A percentile compares a stretch with the other conserved stretches of the same genome.
Evolutionary conservation across 148 eudicot genomes (phyloP).

Genomic region (Fagopyrum esculentum): DNA sequence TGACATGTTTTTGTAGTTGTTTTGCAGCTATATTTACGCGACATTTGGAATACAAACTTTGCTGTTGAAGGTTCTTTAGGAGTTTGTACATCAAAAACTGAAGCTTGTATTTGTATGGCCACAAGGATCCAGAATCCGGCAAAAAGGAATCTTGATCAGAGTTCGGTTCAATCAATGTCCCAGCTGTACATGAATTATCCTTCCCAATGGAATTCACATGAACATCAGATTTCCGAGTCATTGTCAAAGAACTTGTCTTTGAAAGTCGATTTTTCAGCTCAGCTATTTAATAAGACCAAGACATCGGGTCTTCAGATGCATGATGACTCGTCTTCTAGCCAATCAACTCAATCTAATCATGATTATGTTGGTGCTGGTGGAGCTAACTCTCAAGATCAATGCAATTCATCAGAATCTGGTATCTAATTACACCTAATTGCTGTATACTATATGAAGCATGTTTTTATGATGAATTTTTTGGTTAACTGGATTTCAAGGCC

Average conservation of each 20-base stretch:
- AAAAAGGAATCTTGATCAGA: slow-evolving; percentile 16
- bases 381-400: slow-evolving; percentile 55
- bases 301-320: slow-evolving; percentile 31
- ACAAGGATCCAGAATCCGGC: slow-evolving; percentile 18
- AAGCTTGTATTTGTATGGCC: slow-evolving; percentile 12
- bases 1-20: not conserved
- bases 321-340: slow-evolving; percentile 48
- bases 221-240: slow-evolving; percentile 30
- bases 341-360: slow-evolving; percentile 49
- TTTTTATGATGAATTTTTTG: not conserved
- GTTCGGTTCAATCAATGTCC: slow-evolving; percentile 33
- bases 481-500: slow-evolving; percentile 23
- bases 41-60: not conserved
- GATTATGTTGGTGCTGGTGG: slow-evolving; percentile 34
- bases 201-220: slow-evolving; percentile 36
- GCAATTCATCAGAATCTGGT: slow-evolving; percentile 71
- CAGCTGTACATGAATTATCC: slow-evolving; percentile 26
- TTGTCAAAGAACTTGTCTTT: slow-evolving; percentile 37
- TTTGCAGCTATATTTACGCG: slow-evolving; percentile 1
- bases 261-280: slow-evolving; percentile 32
- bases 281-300: slow-evolving; percentile 26
- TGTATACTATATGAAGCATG: not conserved
- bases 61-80: not conserved
- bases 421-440: not conserved
- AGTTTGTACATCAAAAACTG: not conserved